Percentiles rank a stretch among this genome's conserved stretches.
Conservation (phyloP, 1,139 yeast species). For the Dujonia santamariae region DNA sequence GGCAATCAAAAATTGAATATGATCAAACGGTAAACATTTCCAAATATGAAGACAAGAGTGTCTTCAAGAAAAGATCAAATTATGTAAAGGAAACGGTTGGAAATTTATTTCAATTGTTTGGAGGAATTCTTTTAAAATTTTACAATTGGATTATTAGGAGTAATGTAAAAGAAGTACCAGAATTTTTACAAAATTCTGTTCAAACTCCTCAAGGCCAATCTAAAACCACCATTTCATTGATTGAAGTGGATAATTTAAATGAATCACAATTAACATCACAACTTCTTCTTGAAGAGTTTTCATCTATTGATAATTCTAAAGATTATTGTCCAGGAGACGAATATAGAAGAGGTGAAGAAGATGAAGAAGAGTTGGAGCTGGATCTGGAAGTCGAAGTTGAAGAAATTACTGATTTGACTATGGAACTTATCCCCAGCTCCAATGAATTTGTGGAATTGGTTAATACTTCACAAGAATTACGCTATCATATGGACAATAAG, state of each 20-base stretch:
- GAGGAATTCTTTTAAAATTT: slow-evolving; percentile 21
- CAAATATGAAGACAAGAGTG: slow-evolving; percentile 13
- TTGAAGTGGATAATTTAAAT: slow-evolving; percentile 21
- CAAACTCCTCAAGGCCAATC: neutral
- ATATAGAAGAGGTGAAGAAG: slow-evolving; percentile 10
- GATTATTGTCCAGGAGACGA: slow-evolving; percentile 36
- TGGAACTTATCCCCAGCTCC: slow-evolving; percentile 29
- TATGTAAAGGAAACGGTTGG: slow-evolving; percentile 17
- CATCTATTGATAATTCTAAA: slow-evolving; percentile 47
- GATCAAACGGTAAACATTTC: neutral
- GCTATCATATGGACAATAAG: slow-evolving; percentile 7
- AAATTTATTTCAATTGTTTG: slow-evolving; percentile 23
- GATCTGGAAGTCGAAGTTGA: slow-evolving; percentile 17
- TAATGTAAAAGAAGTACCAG: slow-evolving; percentile 21
- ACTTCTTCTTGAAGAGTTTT: slow-evolving; percentile 24
- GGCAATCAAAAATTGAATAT: slow-evolving; percentile 3
- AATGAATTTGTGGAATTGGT: slow-evolving; percentile 29
- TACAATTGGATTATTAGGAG: slow-evolving; percentile 11
- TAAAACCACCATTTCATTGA: neutral
- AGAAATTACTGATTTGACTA: slow-evolving; percentile 15
- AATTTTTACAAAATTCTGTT: slow-evolving; percentile 20
- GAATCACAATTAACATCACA: slow-evolving; percentile 18
- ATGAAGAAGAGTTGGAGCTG: slow-evolving; percentile 10
- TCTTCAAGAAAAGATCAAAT: slow-evolving; percentile 20
- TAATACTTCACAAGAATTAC: slow-evolving; percentile 14